Evolutionary conservation across 768 basidiomycete genomes (phyloP), one percentile per base, ranked within the genome.

Genomic region (Strobilomyces echinocephalus): DNA sequence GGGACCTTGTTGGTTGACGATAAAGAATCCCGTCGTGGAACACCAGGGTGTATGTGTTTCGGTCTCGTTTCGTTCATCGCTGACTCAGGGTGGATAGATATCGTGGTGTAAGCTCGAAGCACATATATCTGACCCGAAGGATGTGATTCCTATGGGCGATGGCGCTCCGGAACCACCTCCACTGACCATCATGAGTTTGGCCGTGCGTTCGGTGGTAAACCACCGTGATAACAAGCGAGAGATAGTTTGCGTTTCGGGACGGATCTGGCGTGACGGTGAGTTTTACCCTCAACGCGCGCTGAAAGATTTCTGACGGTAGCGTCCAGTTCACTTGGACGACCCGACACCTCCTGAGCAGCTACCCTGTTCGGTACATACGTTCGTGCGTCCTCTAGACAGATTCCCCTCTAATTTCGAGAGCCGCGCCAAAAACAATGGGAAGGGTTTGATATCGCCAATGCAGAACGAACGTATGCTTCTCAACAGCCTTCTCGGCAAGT

Each of bases 101-200:
- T 95, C 97, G 1, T 99, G 97, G 97, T 97, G 95, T 64, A 95
- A 95, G 71, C 73, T 97, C 12, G 95, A 99, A 72, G 87, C 82
- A 16, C 84, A 82, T 0, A 88, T 93, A 7, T 69, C 80, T 8
- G 80, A 94, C 60, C 94, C 95, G 1, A 95, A 97, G 62, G 85
- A 91, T 59, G 81, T 99, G 69, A 88, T 84, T 54, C 90, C 92
- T 0, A 83, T 95, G 67, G 63, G 81, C 0, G 90, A 95, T 47
- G 77, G 79, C 4, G 90, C 95, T 61, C 60, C 74, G 0, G 94
- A 93, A 11, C 77, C 80, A 16, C 97, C 97, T 3, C 91, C 95
- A 1, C 68, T 99, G 51, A 98, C 91, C 1, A 79, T 97, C 34
- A 88, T 93, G 82, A 94, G 90, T 61, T 72, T 99, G 21, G 86